Base-by-base conservation (phyloP, 225 moss, liverwort and hornwort genomes). In the Lunularia cruciata region DNA sequence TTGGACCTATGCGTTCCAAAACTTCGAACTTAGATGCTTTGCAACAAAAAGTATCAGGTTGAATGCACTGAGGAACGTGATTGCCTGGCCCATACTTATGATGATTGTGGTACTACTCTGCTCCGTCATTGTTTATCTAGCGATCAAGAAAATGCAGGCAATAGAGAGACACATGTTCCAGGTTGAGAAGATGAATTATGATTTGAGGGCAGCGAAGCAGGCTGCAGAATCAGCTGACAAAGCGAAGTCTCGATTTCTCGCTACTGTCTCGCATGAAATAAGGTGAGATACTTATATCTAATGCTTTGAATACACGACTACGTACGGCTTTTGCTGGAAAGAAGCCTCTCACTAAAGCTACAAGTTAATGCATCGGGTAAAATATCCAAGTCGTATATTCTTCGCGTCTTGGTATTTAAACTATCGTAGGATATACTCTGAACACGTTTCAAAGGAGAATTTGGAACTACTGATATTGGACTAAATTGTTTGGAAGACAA, bases 241-340 rank as follows among this genome's bases (percentile, higher is more conserved):
- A 13, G 88, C 95, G 20, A 95, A 95, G 73, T 92, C 92, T 49
- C 83, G 86, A 56, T 95, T 95, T 51, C 92, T 95, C 60, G 91
- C 92, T 14, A 95, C 92, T 34, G 92, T 95, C 30, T 95, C 95
- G 1, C 95, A 95, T 72, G 95, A 95, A 85, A 95, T 95, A 72
- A 88, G 95, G 94, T 82, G 18, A 70, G 73, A 33, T 19, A n/a
- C 8, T 15, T 18, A 39, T 40, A 40, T 40, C 40, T 13, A 40
- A 13, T 40, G 13, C 6, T 40, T 13, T 40, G 40, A 13, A 40
- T n/a, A n/a, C n/a, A n/a, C n/a, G n/a, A n/a, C n/a, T n/a, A n/a
- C n/a, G n/a, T n/a, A n/a, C n/a, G n/a, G n/a, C n/a, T n/a, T n/a
- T n/a, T n/a, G n/a, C n/a, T n/a, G n/a, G n/a, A n/a, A n/a, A n/a